These are phyloP conservation scores for Penicillium hordei DNA, from an alignment of 2,329 filamentous ascomycete genomes.

Conservation along the genomic window DNA sequence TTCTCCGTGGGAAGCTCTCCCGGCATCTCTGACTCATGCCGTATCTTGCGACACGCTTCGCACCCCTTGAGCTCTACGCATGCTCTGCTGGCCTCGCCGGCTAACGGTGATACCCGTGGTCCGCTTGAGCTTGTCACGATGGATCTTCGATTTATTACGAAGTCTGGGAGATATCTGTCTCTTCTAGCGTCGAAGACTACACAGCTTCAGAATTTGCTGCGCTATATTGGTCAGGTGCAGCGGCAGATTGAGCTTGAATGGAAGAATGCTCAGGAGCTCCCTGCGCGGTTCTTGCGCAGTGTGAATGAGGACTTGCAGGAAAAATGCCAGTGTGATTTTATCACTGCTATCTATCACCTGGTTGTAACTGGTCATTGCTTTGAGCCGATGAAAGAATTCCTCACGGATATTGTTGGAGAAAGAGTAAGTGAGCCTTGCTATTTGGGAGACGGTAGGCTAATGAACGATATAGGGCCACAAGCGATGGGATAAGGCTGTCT, in stretches of 20 bases:
- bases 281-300: constrained; percentile 72
- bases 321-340: constrained; percentile 63
- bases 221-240: constrained; percentile 80
- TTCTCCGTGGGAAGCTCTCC: constrained; percentile 41
- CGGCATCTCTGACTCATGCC: constrained; percentile 41
- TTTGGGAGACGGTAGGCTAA: constrained; percentile 5
- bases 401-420: constrained; percentile 79
- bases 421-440: constrained; percentile 54
- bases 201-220: constrained; percentile 78
- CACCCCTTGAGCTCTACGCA: constrained; percentile 76
- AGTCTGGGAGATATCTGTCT: constrained; percentile 73
- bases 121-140: constrained; percentile 67
- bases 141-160: constrained; percentile 78
- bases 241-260: constrained; percentile 78
- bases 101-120: constrained; percentile 38
- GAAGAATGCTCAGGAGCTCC: constrained; percentile 77
- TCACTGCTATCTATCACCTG: constrained; percentile 77
- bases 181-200: constrained; percentile 84
- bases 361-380: constrained; percentile 80
- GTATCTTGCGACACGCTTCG: constrained; percentile 63
- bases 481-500: constrained; percentile 87
- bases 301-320: constrained; percentile 73
- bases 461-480: constrained; percentile 69
- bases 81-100: constrained; percentile 58
- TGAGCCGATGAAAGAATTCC: constrained; percentile 76